phyloP scores from a whole-genome alignment of 306 rosid genomes.

The Sesbania bispinosa region DNA sequence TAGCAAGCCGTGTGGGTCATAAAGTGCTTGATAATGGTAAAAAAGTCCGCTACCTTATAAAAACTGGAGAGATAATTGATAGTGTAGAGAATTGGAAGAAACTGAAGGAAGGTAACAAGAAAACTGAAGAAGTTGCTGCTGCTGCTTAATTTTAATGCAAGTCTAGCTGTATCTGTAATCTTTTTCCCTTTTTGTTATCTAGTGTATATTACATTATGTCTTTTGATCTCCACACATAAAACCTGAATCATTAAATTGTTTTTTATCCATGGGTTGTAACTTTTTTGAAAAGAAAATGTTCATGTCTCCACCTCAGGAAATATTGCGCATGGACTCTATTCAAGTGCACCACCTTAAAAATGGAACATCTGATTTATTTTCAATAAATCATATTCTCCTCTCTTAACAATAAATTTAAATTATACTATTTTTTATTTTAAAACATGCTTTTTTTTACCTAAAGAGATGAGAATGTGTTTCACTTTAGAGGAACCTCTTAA shows the following conservation, averaged over 20 bases:
- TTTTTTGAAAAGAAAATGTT: background rate
- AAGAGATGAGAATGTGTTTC: too few species aligned
- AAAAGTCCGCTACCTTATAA: constrained; percentile 81
- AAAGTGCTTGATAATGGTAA: constrained; percentile 74
- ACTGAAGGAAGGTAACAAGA: constrained; percentile 53
- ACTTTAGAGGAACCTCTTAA: too few species aligned
- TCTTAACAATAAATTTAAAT: too few species aligned
- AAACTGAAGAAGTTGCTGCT: constrained; percentile 67
- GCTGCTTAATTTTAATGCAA: constrained; percentile 43
- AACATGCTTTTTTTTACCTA: too few species aligned
- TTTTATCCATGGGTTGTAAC: background rate
- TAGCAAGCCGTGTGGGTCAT: constrained; percentile 94
- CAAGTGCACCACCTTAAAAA: background rate
- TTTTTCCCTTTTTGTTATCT: constrained; percentile 13
- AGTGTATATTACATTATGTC: constrained; percentile 16
- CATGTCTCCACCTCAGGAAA: background rate
- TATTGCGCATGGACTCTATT: background rate
- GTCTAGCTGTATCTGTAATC: constrained; percentile 26
- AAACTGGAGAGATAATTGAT: constrained; percentile 91
- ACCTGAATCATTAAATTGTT: constrained; percentile 20
- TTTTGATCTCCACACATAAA: constrained; percentile 10
- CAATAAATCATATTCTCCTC: too few species aligned
- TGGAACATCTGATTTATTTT: background rate
- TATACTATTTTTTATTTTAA: too few species aligned
- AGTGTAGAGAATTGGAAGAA: constrained; percentile 72